A percentile compares a stretch with the other conserved stretches of the same genome.
Evolutionary conservation across 805 yeast genomes (phyloP).

Genomic region (Pichia manshurica): DNA sequence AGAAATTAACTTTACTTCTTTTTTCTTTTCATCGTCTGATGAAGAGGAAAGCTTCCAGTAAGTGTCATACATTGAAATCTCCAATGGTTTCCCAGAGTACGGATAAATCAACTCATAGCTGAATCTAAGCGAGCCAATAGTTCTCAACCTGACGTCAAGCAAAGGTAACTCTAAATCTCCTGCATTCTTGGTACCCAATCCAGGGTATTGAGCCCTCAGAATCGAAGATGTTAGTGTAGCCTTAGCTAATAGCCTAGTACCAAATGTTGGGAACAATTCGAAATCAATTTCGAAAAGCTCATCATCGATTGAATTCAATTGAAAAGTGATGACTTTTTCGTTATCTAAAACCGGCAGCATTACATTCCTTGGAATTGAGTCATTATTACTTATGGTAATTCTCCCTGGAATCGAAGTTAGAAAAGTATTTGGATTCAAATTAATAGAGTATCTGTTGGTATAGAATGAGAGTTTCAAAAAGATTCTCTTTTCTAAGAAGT

Average conservation of each 20-base stretch:
- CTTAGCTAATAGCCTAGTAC: slow-evolving; percentile 86
- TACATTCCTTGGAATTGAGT: slow-evolving; percentile 82
- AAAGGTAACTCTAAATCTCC: slow-evolving; percentile 57
- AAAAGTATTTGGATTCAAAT: slow-evolving; percentile 40
- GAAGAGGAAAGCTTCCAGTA: slow-evolving; percentile 90
- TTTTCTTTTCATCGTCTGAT: slow-evolving; percentile 17
- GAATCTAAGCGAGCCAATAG: slow-evolving; percentile 75
- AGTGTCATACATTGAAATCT: slow-evolving; percentile 88
- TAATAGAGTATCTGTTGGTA: slow-evolving; percentile 39
- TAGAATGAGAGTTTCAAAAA: slow-evolving; percentile 72
- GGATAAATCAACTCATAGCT: slow-evolving; percentile 82
- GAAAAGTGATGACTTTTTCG: slow-evolving; percentile 67
- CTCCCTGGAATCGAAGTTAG: slow-evolving; percentile 63
- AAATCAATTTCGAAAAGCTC: slow-evolving; percentile 66
- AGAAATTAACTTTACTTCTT: slow-evolving; percentile 39
- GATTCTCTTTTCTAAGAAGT: slow-evolving; percentile 84
- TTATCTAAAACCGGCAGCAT: slow-evolving; percentile 69
- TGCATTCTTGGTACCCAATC: slow-evolving; percentile 34
- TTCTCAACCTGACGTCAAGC: slow-evolving; percentile 72
- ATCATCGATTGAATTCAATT: slow-evolving; percentile 70
- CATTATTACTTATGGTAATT: slow-evolving; percentile 71
- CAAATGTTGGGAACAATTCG: slow-evolving; percentile 91
- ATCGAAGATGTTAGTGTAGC: slow-evolving; percentile 67
- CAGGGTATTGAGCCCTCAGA: slow-evolving; percentile 34
- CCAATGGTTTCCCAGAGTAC: slow-evolving; percentile 76